Conservation (phyloP, 2,329 filamentous ascomycete genomes). For the Pseudopithomyces chartarum region DNA sequence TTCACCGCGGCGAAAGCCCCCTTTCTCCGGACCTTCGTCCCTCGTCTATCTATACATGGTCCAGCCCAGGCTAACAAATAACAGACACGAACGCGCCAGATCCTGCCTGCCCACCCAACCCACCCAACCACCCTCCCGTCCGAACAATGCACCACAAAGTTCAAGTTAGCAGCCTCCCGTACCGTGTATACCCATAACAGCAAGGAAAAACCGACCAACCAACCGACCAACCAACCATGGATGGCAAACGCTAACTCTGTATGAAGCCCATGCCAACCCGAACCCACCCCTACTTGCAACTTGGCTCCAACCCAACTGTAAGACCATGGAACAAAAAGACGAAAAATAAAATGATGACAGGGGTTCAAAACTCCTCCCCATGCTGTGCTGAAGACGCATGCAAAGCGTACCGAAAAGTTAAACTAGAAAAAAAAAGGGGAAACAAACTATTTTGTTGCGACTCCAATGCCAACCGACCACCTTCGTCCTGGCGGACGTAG, state of each 20-base stretch:
- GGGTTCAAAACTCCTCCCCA: conserved; percentile 1
- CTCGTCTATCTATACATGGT: conserved; percentile 4
- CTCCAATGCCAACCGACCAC: background rate
- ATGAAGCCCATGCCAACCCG: background rate
- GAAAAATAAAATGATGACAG: background rate
- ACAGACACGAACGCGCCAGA: background rate
- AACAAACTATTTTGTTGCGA: background rate
- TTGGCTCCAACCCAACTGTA: background rate
- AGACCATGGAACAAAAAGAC: background rate
- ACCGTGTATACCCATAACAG: background rate
- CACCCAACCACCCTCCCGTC: background rate
- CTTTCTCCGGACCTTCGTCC: background rate
- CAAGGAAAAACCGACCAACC: no score
- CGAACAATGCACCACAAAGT: background rate
- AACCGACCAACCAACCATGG: background rate
- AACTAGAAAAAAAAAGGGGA: no score
- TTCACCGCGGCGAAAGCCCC: background rate
- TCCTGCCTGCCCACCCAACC: background rate
- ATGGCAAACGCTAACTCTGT: background rate
- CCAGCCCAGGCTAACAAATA: background rate
- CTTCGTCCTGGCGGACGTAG: background rate
- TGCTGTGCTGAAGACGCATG: conserved; percentile 3
- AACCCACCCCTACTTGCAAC: background rate
- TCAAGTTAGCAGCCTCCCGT: background rate
- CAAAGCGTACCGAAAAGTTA: conserved; percentile 2